Evolutionary conservation across 148 eudicot genomes (phyloP).

Genomic region (Polygonum aviculare): DNA sequence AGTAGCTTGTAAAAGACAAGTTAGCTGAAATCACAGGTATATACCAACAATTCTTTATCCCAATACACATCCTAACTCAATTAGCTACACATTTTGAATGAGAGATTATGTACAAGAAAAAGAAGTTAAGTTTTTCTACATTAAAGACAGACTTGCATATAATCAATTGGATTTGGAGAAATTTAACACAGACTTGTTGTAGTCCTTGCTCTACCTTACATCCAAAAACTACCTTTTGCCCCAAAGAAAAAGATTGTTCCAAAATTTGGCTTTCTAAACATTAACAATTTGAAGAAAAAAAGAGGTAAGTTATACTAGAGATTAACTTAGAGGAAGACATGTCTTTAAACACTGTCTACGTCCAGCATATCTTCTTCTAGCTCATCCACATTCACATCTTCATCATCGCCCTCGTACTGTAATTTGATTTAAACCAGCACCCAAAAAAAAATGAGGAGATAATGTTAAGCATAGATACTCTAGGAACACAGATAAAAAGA

Average conservation of each 20-base stretch:
- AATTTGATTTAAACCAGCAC: conserved; percentile 6
- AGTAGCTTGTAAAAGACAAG: background rate
- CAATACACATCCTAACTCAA: too few relatives aligned
- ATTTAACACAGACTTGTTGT: too few relatives aligned
- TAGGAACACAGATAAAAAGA: background rate
- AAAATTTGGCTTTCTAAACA: background rate
- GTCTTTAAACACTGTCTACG: conserved; percentile 41
- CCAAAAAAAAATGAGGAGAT: background rate
- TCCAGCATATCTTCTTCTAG: conserved; percentile 48
- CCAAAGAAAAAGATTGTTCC: background rate
- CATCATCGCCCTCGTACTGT: conserved; percentile 59
- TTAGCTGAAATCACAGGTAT: too few relatives aligned
- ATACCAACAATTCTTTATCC: too few relatives aligned
- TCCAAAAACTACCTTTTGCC: too few relatives aligned
- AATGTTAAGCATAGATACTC: background rate
- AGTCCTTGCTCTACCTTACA: too few relatives aligned
- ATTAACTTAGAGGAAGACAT: background rate
- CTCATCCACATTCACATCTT: conserved; percentile 40
- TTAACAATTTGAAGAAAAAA: background rate
- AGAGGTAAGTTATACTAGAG: background rate
- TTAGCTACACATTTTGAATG: too few relatives aligned
- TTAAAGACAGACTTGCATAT: too few relatives aligned
- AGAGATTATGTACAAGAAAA: too few relatives aligned
- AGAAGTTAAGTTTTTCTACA: too few relatives aligned
- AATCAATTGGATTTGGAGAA: too few relatives aligned